phyloP scores from a whole-genome alignment of 345 rosid genomes.

The Tarenaya hassleriana region DNA sequence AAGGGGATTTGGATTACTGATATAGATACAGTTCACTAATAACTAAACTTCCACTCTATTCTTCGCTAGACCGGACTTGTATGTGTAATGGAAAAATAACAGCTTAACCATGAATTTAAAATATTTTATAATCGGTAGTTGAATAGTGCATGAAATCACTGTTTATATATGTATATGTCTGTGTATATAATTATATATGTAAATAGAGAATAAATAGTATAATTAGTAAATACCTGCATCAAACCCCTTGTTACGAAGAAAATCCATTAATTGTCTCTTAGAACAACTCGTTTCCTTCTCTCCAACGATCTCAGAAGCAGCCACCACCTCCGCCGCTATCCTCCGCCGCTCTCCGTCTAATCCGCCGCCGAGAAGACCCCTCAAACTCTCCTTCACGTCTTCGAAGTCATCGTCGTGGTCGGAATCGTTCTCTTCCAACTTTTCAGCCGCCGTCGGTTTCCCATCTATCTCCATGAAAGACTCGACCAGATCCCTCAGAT shows the following conservation, averaged over 20 bases:
- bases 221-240: slow-evolving; percentile 74
- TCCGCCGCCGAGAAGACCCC: slow-evolving; percentile 28
- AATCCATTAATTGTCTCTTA: slow-evolving; percentile 49
- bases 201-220: background rate
- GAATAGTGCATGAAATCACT: too few species aligned
- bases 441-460: background rate
- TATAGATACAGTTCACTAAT: too few species aligned
- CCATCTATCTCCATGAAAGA: slow-evolving; percentile 63
- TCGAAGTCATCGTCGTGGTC: slow-evolving; percentile 28
- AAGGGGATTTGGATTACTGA: too few species aligned
- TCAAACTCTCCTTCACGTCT: slow-evolving; percentile 35
- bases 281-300: slow-evolving; percentile 24
- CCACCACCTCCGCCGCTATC: slow-evolving; percentile 30
- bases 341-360: slow-evolving; percentile 27
- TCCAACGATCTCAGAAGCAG: slow-evolving; percentile 21
- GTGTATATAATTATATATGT: background rate
- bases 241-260: slow-evolving; percentile 49
- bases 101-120: too few species aligned
- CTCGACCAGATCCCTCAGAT: slow-evolving; percentile 69
- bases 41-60: too few species aligned
- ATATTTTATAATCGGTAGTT: too few species aligned
- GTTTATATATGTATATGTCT: background rate
- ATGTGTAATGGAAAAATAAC: too few species aligned
- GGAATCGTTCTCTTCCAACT: slow-evolving; percentile 18
- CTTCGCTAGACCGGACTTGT: too few species aligned